Percentiles rank a stretch among this genome's conserved stretches.
These are phyloP conservation scores for Metarhizium brunneum DNA, from an alignment of 2,329 filamentous ascomycete genomes.

Conservation along the genomic window DNA sequence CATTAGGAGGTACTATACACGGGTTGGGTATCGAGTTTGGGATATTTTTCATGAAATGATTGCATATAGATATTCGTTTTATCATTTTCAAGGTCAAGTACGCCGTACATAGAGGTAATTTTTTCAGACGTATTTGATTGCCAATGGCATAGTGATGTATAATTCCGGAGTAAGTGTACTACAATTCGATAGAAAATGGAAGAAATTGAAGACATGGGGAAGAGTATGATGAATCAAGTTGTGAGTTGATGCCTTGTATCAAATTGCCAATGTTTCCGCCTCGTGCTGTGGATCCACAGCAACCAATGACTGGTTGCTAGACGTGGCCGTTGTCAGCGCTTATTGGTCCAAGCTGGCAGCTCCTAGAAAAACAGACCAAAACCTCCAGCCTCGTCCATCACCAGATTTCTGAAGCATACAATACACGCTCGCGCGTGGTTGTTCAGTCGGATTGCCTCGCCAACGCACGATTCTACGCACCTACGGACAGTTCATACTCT, in stretches of 20 bases:
- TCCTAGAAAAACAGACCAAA: neutral
- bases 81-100: neutral
- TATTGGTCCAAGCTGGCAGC: slow-evolving; percentile 25
- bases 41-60: neutral
- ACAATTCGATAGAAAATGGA: too few relatives aligned
- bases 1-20: neutral
- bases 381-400: slow-evolving; percentile 18
- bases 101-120: neutral
- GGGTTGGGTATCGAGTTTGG: neutral
- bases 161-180: too few relatives aligned
- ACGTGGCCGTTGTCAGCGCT: slow-evolving; percentile 4
- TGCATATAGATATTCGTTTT: neutral
- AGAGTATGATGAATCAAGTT: neutral
- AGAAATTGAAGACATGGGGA: neutral
- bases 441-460: neutral
- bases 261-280: too few relatives aligned
- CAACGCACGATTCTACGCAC: neutral
- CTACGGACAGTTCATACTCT: neutral
- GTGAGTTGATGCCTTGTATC: neutral
- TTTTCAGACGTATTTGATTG: too few relatives aligned
- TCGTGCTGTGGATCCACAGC: neutral
- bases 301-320: neutral
- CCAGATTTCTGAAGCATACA: slow-evolving; percentile 21
- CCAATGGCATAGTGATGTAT: too few relatives aligned
- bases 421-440: slow-evolving; percentile 7